Evolutionary conservation across 495 filamentous ascomycete genomes (phyloP).

Genomic region (Hyphodiscus hymeniophilus): DNA sequence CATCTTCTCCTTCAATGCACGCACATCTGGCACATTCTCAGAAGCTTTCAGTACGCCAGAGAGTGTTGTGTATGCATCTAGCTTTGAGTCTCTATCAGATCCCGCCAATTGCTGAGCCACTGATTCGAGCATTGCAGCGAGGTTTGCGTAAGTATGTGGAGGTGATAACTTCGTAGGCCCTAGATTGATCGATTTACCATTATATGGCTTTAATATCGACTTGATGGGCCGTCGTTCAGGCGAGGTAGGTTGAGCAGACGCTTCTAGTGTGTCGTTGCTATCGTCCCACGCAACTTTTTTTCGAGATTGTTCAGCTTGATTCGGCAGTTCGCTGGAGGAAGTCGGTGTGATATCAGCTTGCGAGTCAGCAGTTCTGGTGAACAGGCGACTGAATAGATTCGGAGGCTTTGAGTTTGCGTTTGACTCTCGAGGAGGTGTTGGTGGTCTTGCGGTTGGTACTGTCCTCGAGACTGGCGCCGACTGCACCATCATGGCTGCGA

Average conservation of each 20-base stretch:
- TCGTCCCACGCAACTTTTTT: conserved; percentile 71
- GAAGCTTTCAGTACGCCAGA: conserved; percentile 69
- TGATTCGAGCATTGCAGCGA: conserved; percentile 77
- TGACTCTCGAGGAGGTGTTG: conserved; percentile 45
- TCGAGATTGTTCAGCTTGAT: conserved; percentile 37
- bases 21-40: conserved; percentile 61
- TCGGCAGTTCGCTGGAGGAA: conserved; percentile 21
- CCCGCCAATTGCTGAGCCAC: conserved; percentile 70
- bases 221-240: conserved; percentile 62
- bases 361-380: neutral
- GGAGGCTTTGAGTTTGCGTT: neutral
- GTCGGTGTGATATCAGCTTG: conserved; percentile 36
- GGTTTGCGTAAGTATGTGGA: conserved; percentile 31
- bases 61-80: conserved; percentile 84
- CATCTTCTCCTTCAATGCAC: conserved; percentile 67
- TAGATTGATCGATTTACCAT: conserved; percentile 33
- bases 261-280: conserved; percentile 53
- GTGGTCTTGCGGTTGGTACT: conserved; percentile 42
- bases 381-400: conserved; percentile 1
- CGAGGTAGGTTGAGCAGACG: conserved; percentile 31
- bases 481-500: conserved; percentile 39
- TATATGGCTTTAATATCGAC: conserved; percentile 74
- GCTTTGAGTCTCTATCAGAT: conserved; percentile 52
- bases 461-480: conserved; percentile 29
- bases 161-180: conserved; percentile 23